Conservation (phyloP, 768 basidiomycete genomes). For the Suillus discolor region DNA sequence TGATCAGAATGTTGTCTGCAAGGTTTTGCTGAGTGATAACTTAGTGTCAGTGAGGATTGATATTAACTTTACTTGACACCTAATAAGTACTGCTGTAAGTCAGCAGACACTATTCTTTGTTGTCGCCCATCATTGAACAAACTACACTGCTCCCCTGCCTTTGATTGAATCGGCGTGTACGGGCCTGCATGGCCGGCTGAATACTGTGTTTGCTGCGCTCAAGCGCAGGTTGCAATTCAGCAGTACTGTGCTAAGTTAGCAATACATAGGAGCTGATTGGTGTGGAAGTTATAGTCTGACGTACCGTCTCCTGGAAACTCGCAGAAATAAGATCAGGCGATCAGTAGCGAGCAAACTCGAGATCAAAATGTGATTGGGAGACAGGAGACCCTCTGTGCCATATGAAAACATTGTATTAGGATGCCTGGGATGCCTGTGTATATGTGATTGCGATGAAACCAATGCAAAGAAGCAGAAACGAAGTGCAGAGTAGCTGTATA, state of each 20-base stretch:
- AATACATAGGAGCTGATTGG: not conserved
- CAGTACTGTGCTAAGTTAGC: not conserved
- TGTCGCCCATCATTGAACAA: not conserved
- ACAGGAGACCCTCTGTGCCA: not conserved
- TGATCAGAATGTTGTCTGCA: constrained; percentile 18
- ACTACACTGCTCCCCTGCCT: not conserved
- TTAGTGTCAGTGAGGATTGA: not conserved
- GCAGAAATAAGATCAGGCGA: not conserved
- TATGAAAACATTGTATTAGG: not conserved
- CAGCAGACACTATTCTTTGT: not conserved
- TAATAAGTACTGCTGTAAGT: not conserved
- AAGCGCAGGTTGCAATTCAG: not conserved
- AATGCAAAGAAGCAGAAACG: not conserved
- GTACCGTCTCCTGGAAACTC: not conserved
- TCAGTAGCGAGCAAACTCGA: not conserved
- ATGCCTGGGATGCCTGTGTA: not conserved
- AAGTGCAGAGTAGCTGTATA: not conserved
- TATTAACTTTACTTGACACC: not conserved
- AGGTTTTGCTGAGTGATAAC: not conserved
- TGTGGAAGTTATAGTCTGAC: not conserved
- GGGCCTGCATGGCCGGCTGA: not conserved
- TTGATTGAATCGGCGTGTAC: not conserved
- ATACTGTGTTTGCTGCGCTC: not conserved
- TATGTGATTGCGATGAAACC: not conserved
- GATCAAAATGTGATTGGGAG: not conserved